Evolutionary conservation across 495 filamentous ascomycete genomes (phyloP), one percentile per base, ranked within the genome.

Genomic region (Podospora tetraspora): DNA sequence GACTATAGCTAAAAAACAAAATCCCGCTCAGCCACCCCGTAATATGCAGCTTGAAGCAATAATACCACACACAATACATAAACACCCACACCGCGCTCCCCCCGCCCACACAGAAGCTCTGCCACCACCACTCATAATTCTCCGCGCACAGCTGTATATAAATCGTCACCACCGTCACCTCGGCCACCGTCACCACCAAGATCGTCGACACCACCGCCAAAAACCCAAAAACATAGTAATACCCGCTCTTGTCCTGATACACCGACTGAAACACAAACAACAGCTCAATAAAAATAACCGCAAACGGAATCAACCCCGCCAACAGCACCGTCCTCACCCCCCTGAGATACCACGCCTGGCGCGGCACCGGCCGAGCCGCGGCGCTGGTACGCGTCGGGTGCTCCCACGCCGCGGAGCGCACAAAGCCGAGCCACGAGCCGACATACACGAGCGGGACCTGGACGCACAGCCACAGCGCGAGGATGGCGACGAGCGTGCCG

Each of bases 81-180:
- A 94, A 96, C 56, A 97, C 88, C 93, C 93, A 97, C 69, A 92
- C 78, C 2, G 90, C 87, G 70, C 88, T 91, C 72, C 90, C 89
- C 63, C 89, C 90, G 57, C 94, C 94, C 19, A 94, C 86, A 52
- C 93, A 77, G 81, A 97, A 95, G 70, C 90, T 92, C 75, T 92
- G 90, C 93, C 93, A 97, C 92, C 92, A 96, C 94, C 94, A 97
- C 76, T 95, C 85, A 78, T 96, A 92, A 76, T 97, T 94, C 88
- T 93, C 94, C 12, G 87, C 81, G 79, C 93, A 96, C 24, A 97
- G 86, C 76, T 91, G 90, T 59, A 91, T 87, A 75, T 97, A 97
- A 19, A 92, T 93, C 3, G 88, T 90, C 63, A 97, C 92, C 30
- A 97, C 89, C 1, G 92, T 96, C 65, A 96, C 93, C 82, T 97